Base-by-base conservation (phyloP, 768 basidiomycete genomes). In the Mycena indigotica region DNA sequence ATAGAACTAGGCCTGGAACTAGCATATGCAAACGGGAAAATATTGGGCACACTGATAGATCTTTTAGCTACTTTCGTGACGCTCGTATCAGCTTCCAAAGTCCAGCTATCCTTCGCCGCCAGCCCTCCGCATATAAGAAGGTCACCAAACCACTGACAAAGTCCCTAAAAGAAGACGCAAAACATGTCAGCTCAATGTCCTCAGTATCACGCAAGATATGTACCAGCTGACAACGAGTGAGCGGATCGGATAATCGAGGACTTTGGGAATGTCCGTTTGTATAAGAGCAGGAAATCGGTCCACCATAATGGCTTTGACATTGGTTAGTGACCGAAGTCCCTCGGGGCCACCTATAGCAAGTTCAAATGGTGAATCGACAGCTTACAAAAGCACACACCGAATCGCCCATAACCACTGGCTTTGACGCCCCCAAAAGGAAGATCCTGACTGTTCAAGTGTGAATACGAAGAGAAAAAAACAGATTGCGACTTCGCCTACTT, bases 341-440 rank as follows among this genome's bases (percentile, higher is more conserved):
- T 99, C 97, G 1, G 92, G 88, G 24, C 97, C 97, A 63, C 89
- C 93, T 93, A n/a, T 2, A 21, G 13, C 38, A 28, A 53, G 29
- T 60, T 28, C 19, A n/a, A 45, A n/a, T n/a, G n/a, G n/a, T n/a
- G 57, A 32, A 41, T 39, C 60, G 52, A 54, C 55, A 57, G 41
- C 48, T 54, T 46, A 44, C 28, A 49, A 24, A 24, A 55, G 30
- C 1, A 69, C 82, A 58, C 65, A 88, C 93, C 92, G 65, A 99
- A 97, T 59, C 97, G 85, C 5, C 95, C 96, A 68, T 96, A 95
- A 38, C 96, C 96, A 51, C 91, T 93, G 28, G 80, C 80, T 72
- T 98, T 99, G 44, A 84, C 83, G 35, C 97, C 97, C 26, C 97
- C 97, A 60, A 99, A 99, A 10, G 97, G 96, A 61, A 96, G 78